These are phyloP conservation scores for Mycena floridula DNA, from an alignment of 768 basidiomycete species.

Conservation along the genomic window DNA sequence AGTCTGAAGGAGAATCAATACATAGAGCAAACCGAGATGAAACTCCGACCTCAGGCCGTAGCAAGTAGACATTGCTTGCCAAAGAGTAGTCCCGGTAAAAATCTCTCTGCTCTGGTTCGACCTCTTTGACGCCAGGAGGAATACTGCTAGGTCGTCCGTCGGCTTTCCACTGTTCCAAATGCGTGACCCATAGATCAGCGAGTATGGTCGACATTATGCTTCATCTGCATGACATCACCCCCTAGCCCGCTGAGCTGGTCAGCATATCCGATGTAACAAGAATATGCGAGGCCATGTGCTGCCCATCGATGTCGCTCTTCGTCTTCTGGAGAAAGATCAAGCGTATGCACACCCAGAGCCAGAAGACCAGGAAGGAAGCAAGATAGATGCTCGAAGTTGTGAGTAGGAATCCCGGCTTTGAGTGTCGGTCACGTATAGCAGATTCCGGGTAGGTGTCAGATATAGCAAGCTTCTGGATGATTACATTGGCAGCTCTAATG, in stretches of 20 bases:
- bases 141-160: constrained; percentile 25
- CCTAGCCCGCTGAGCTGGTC: constrained; percentile 30
- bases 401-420: constrained; percentile 24
- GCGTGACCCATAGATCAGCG: constrained; percentile 27
- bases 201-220: neutral
- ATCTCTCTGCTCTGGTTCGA: constrained; percentile 10
- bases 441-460: constrained; percentile 45
- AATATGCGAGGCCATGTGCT: constrained; percentile 17
- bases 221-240: constrained; percentile 10
- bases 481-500: constrained; percentile 47
- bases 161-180: constrained; percentile 36
- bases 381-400: constrained; percentile 58
- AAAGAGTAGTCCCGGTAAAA: constrained; percentile 33
- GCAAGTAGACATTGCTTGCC: constrained; percentile 27
- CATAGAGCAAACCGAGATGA: neutral
- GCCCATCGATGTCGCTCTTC: neutral
- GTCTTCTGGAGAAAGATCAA: neutral
- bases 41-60: constrained; percentile 37
- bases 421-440: constrained; percentile 61
- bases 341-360: constrained; percentile 46
- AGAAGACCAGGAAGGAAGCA: constrained; percentile 67
- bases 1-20: constrained; percentile 11
- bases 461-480: constrained; percentile 52
- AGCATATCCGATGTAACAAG: constrained; percentile 33
- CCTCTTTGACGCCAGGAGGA: constrained; percentile 25